A percentile compares a stretch with the other conserved stretches of the same genome.
Evolutionary conservation across 2,329 filamentous ascomycete genomes (phyloP).

Genomic region (Colletotrichum scovillei): DNA sequence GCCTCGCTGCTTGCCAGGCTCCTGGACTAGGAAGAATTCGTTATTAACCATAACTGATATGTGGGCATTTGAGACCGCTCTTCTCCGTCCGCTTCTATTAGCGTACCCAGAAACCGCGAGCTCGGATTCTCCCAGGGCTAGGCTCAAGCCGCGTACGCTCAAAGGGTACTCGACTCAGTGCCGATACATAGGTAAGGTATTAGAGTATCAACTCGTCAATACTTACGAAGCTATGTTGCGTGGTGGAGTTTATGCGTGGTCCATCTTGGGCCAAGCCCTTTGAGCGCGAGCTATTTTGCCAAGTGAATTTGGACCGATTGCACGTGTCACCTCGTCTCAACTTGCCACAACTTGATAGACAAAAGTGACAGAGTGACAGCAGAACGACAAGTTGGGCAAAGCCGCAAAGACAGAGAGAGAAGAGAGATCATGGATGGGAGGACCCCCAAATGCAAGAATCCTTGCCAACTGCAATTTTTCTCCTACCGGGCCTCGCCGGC

Average conservation of each 20-base stretch:
- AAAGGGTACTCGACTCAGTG: neutral
- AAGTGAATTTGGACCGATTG: constrained; percentile 2
- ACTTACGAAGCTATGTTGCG: neutral
- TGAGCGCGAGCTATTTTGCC: neutral
- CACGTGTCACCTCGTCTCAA: constrained; percentile 25
- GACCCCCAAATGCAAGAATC: neutral
- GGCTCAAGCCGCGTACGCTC: constrained; percentile 11
- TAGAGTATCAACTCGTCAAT: constrained; percentile 6
- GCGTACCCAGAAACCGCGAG: constrained; percentile 1
- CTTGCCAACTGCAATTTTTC: neutral
- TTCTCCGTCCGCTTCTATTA: neutral
- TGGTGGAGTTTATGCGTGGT: constrained; percentile 10
- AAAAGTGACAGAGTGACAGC: neutral
- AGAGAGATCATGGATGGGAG: neutral
- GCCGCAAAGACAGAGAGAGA: neutral
- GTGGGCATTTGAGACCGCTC: constrained; percentile 1
- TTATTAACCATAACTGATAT: constrained; percentile 10
- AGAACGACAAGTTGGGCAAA: too few species aligned
- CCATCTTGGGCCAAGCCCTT: neutral
- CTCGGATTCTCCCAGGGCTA: neutral
- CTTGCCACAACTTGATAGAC: constrained; percentile 14
- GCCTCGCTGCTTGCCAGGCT: neutral
- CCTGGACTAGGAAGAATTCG: constrained; percentile 12
- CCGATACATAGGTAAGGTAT: neutral
- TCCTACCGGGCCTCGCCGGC: constrained; percentile 20